phyloP scores from a whole-genome alignment of 1,139 yeast genomes.

The Arxiozyma heterogenica region DNA sequence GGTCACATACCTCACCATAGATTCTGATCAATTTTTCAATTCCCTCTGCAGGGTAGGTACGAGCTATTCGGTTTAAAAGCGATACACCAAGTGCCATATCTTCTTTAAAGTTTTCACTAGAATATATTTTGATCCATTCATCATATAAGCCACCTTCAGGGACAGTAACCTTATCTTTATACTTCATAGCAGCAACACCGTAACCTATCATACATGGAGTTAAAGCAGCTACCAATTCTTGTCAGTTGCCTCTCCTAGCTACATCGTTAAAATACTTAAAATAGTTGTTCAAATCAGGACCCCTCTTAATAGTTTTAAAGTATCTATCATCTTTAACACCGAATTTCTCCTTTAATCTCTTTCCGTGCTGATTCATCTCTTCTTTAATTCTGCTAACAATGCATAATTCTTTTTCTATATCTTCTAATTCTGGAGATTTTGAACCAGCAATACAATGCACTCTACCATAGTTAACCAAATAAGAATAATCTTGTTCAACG shows the following conservation, averaged over 20 bases:
- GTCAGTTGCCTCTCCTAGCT: constrained; percentile 46
- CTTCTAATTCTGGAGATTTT: constrained; percentile 46
- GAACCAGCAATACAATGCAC: constrained; percentile 57
- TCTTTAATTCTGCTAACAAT: constrained; percentile 44
- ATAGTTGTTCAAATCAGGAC: constrained; percentile 48
- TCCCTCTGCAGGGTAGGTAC: no score
- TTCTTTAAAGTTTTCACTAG: constrained; percentile 44
- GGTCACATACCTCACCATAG: no score
- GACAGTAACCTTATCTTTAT: constrained; percentile 14
- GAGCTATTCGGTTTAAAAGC: no score
- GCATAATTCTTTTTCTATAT: constrained; percentile 42
- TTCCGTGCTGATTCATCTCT: constrained; percentile 49
- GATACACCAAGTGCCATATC: constrained; percentile 34
- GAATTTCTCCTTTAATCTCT: constrained; percentile 38
- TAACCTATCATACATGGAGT: constrained; percentile 74
- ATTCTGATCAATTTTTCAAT: no score
- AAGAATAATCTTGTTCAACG: constrained; percentile 62
- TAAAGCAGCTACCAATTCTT: constrained; percentile 58
- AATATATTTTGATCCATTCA: constrained; percentile 53
- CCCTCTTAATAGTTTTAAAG: constrained; percentile 40
- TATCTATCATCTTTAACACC: constrained; percentile 34
- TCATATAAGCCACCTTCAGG: constrained; percentile 29
- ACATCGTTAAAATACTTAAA: constrained; percentile 48
- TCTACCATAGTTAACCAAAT: constrained; percentile 57
- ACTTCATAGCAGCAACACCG: constrained; percentile 35